phyloP scores from a whole-genome alignment of 176 grass and related monocot genomes.

The Aegilops umbellulata region DNA sequence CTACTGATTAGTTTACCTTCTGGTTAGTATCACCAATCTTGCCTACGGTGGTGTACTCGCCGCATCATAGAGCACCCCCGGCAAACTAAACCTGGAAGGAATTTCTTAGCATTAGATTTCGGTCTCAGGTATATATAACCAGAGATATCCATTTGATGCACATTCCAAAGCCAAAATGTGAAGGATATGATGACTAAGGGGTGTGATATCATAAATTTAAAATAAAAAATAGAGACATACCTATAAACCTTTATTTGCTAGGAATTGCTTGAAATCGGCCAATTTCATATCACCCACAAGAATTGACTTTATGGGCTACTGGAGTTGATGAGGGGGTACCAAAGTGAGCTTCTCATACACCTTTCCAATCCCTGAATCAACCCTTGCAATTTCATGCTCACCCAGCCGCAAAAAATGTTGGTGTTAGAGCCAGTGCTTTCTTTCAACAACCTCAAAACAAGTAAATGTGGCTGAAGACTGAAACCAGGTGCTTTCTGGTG shows the following conservation, averaged over 20 bases:
- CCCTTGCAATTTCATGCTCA: conserved; percentile 92
- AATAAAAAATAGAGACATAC: conserved; percentile 15
- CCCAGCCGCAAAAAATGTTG: conserved; percentile 51
- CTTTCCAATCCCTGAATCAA: conserved; percentile 75
- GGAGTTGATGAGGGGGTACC: conserved; percentile 51
- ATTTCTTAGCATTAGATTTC: not conserved
- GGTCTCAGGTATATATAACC: not conserved
- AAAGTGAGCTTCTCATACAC: conserved; percentile 67
- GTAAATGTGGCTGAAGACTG: not conserved
- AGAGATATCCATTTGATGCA: not conserved
- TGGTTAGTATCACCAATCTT: no score
- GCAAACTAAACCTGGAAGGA: conserved; percentile 74
- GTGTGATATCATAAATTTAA: not conserved
- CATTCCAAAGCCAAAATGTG: not conserved
- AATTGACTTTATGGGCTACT: conserved; percentile 70
- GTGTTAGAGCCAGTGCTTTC: conserved; percentile 21
- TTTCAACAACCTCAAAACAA: not conserved
- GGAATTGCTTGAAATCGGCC: conserved; percentile 94
- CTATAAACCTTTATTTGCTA: conserved; percentile 80
- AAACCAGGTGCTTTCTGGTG: not conserved
- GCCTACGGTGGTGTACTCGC: conserved; percentile 19
- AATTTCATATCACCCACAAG: conserved; percentile 87
- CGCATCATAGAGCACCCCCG: conserved; percentile 72
- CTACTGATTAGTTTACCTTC: no score
- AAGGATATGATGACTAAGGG: not conserved